Percentiles rank a stretch among this genome's conserved stretches.
Conservation (phyloP, 2,329 filamentous ascomycete genomes). For the Cordyceps fumosorosea region DNA sequence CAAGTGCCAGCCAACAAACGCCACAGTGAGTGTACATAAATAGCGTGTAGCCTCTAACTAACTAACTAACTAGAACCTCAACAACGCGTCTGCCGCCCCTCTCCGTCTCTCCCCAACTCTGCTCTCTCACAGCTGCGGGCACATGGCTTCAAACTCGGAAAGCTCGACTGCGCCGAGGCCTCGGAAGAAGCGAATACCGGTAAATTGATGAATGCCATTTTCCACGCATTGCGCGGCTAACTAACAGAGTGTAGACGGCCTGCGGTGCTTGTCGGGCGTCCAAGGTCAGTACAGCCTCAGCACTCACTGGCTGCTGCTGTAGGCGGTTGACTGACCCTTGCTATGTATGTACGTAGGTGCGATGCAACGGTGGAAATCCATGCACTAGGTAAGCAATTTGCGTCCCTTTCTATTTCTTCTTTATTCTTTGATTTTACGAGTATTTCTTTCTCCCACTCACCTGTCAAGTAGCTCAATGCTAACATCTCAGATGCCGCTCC, state of each 20-base stretch:
- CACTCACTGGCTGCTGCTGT: no score
- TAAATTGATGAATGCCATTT: neutral
- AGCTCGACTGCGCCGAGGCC: neutral
- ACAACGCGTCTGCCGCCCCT: no score
- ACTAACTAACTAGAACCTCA: no score
- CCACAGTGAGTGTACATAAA: no score
- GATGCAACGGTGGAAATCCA: constrained; percentile 21
- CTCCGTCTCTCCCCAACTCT: no score
- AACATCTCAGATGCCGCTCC: constrained; percentile 16
- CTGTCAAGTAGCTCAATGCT: no score
- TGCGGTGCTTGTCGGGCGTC: constrained; percentile 22
- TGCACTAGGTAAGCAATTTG: constrained; percentile 19
- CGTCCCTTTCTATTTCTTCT: neutral
- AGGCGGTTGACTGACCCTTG: neutral
- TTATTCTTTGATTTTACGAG: constrained; percentile 5
- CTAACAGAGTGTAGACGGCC: constrained; percentile 17
- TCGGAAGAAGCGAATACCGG: constrained; percentile 8
- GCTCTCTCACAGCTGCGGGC: neutral
- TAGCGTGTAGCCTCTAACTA: no score
- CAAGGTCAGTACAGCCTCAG: constrained; percentile 17
- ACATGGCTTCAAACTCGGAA: neutral
- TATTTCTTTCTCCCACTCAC: no score
- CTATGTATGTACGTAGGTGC: no score
- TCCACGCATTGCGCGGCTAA: neutral
- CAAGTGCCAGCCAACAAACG: no score